Evolutionary conservation across 1,139 yeast species (phyloP), one percentile per base, ranked within the genome.

Genomic region (Yarrowia galli): DNA sequence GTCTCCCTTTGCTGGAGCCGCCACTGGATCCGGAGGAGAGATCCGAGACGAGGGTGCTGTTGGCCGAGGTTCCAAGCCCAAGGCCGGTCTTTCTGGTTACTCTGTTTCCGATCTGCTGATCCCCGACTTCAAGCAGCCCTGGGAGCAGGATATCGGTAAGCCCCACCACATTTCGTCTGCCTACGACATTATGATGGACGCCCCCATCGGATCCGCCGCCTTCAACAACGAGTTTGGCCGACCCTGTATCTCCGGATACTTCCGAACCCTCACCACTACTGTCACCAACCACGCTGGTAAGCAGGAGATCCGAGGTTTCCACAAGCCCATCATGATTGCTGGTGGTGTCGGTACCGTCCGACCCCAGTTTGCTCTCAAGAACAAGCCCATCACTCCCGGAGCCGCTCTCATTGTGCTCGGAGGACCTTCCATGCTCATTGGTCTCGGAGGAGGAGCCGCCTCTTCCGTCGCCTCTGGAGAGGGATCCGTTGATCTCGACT

Each of bases 21-120:
- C 99, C 46, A 96, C 99, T 22, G 99, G 99, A 72, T 93, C 99
- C 23, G 99, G 99, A 79, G 99, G 99, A 81, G 99, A 96, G 81
- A 96, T 96, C 75, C 91, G 99, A 84, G 99, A 96, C 79, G 99
- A 96, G 81, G 99, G 98, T 80, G 99, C 99, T 36, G 97, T 95
- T 23, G 99, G 99, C 71, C 87, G 98, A 78, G 99, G 99, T 67
- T 95, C 99, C 32, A 91, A 92, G 79, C 87, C 98, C 54, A 95
- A 95, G 80, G 97, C 98, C 75, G 99, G 99, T 68, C 84, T 96
- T 72, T 84, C 97, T 67, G 99, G 99, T 8, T 96, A 88, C 79
- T 86, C 97, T 10, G 98, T 92, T 20, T 89, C 97, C 58, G 99
- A 96, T 79, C 85, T 96, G 77, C 83, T 87, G 72, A 93, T 96